Base-by-base conservation (phyloP, 208 protist species). In the Trypanosoma lewisi region DNA sequence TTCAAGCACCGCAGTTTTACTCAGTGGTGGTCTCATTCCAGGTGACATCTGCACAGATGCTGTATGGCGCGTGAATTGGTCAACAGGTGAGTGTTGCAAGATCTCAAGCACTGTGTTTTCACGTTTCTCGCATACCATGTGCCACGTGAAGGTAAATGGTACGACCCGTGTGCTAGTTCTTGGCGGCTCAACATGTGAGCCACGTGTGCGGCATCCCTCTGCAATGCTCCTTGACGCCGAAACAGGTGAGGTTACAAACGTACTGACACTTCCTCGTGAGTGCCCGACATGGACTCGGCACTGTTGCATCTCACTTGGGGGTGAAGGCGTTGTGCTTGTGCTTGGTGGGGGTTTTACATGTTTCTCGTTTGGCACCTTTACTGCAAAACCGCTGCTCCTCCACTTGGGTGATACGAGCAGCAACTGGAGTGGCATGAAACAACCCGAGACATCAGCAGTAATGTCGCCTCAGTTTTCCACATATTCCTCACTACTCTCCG, bases 331-430 rank as follows among this genome's bases (percentile, higher is more conserved):
- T 12, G 70, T 96, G 2, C 85, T 77, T 17, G 78, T 94, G 0
- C 5, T 96, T 7, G 87, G 78, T 0, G 87, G 90, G 31, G 90
- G 90, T 39, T 94, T 89, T 68, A 93, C 90, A 0, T 96, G 90
- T 67, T 96, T 96, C 51, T 96, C 90, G 17, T 96, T 96, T 60
- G 90, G 87, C 12, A 96, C 90, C 25, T 93, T 85, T 45, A 59
- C 83, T 2, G 47, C 77, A 0, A 82, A 83, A 39, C 90, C 90
- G 19, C 52, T 66, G 27, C 30, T 95, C 9, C 68, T 95, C 4
- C 23, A 57, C 19, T 53, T 93, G 11, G 78, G 78, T 47, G 37
- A 61, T 8, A 56, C 31, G 16, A 34, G 14, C 55, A 31, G 45
- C 55, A 31, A 45, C 30, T 63, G 30, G 31, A 9, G 34, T 33